phyloP scores from a whole-genome alignment of 306 rosid species.

The Myrica gale region DNA sequence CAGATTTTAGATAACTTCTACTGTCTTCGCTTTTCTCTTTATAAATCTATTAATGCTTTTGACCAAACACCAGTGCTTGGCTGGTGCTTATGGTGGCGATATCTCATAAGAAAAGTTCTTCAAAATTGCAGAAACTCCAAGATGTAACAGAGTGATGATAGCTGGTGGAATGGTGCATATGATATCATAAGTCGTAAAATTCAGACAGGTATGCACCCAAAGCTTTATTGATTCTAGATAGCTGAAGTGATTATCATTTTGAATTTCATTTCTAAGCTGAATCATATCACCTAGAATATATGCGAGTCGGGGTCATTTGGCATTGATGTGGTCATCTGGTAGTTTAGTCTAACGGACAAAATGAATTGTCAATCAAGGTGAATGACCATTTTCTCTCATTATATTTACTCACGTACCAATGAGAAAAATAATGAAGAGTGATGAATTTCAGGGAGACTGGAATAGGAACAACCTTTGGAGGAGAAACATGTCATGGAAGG shows the following conservation, averaged over 20 bases:
- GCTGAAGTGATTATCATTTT: not conserved
- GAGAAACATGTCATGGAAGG: constrained; percentile 14
- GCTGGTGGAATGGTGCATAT: constrained; percentile 70
- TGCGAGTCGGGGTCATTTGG: not conserved
- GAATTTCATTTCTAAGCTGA: constrained; percentile 5
- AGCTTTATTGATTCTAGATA: not conserved
- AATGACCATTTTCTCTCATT: not conserved
- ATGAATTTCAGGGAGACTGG: constrained; percentile 36
- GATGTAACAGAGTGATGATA: constrained; percentile 81
- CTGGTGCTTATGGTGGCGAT: not conserved
- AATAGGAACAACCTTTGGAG: constrained; percentile 20
- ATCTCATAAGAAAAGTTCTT: not conserved
- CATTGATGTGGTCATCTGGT: not conserved
- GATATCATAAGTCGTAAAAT: constrained; percentile 46
- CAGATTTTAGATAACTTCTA: not conserved
- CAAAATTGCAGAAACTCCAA: constrained; percentile 71
- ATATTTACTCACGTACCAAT: not conserved
- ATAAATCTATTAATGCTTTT: not conserved
- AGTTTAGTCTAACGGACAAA: not conserved
- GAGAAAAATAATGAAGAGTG: not conserved
- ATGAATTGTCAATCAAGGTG: not conserved
- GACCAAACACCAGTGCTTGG: not conserved
- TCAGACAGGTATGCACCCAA: constrained; percentile 25
- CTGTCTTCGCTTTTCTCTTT: not conserved
- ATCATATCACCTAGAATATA: constrained; percentile 1